phyloP scores from a whole-genome alignment of 805 yeast genomes.

The Lachancea sp. region DNA sequence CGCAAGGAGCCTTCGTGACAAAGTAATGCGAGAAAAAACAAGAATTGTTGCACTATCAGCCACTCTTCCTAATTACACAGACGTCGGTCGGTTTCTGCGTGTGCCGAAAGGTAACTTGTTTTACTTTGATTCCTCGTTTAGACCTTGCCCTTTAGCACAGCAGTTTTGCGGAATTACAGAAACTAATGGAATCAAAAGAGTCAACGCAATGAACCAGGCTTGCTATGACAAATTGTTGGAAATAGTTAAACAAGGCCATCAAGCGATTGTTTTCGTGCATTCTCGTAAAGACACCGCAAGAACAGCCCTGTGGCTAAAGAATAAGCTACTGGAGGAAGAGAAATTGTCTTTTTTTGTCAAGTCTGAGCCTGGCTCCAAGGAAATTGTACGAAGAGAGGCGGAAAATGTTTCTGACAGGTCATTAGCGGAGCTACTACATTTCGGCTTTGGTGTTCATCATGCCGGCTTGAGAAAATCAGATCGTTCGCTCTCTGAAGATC shows the following conservation, averaged over 20 bases:
- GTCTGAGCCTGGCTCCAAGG: conserved; percentile 48
- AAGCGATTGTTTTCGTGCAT: conserved; percentile 86
- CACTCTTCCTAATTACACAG: conserved; percentile 80
- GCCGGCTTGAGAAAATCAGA: conserved; percentile 77
- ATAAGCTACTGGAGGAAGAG: conserved; percentile 52
- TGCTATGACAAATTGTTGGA: conserved; percentile 77
- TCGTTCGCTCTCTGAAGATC: conserved; percentile 71
- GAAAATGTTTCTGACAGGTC: conserved; percentile 47
- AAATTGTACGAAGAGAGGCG: conserved; percentile 59
- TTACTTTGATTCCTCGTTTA: conserved; percentile 71
- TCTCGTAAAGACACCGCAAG: conserved; percentile 86
- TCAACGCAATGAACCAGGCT: conserved; percentile 82
- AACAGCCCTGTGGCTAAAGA: conserved; percentile 70
- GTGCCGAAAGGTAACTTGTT: conserved; percentile 63
- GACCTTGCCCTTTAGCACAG: conserved; percentile 92
- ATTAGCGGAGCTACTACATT: conserved; percentile 52
- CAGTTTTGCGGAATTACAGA: conserved; percentile 85
- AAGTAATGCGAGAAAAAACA: conserved; percentile 41
- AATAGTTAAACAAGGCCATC: conserved; percentile 56
- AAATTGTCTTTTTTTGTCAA: conserved; percentile 41
- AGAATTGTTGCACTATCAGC: conserved; percentile 87
- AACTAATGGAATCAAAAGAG: conserved; percentile 66
- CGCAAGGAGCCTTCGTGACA: conserved; percentile 53
- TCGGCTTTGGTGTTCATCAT: conserved; percentile 86
- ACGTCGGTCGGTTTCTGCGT: conserved; percentile 74